Base-by-base conservation (phyloP, 441 rosid species). In the Mallotus japonicus region DNA sequence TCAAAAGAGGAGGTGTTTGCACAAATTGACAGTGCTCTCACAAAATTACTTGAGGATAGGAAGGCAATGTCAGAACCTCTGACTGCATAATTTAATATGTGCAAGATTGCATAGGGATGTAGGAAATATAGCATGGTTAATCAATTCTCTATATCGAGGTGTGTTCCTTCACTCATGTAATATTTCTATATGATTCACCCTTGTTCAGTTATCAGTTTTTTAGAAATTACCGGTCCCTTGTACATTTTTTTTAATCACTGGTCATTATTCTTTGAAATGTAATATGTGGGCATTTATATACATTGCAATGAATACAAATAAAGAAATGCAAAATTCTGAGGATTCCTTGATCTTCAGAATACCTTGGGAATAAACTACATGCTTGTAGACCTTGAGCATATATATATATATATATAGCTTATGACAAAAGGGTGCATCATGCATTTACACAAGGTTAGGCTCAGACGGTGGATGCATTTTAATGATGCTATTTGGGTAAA, bases 1-100 rank as follows among this genome's bases (percentile, higher is more conserved):
- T n/a, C 87, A 4, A 89, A 86, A 81, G 87, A 87, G 7, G 83
- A 86, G 51, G 97, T 92, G 67, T 94, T 88, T 65, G 76, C 79
- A 46, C 88, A 84, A 75, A 89, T 88, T 32, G 85, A 89, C 64
- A 51, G 58, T 73, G 85, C 87, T 71, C 82, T 86, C 59, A 65
- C 88, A 55, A 83, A 87, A 76, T 75, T 87, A 62, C 73, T 85
- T 46, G 82, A 85, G 76, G 85, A 78, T 64, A 71, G 78, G 80
- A 82, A 80, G 75, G 77, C 76, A 62, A 49, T 83, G 67, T 78
- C 75, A 57, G 82, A 80, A 72, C 82, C 89, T 80, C 60, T 86
- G 51, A 79, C 85, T 61, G 81, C 88, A 22, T 86, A 80, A 73
- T 73, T 62, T 16, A 28, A 65, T 56, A 51, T 34, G 17, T 44